Evolutionary conservation across 2,329 filamentous ascomycete genomes (phyloP), one percentile per base, ranked within the genome.

Genomic region (Nemania sp.): DNA sequence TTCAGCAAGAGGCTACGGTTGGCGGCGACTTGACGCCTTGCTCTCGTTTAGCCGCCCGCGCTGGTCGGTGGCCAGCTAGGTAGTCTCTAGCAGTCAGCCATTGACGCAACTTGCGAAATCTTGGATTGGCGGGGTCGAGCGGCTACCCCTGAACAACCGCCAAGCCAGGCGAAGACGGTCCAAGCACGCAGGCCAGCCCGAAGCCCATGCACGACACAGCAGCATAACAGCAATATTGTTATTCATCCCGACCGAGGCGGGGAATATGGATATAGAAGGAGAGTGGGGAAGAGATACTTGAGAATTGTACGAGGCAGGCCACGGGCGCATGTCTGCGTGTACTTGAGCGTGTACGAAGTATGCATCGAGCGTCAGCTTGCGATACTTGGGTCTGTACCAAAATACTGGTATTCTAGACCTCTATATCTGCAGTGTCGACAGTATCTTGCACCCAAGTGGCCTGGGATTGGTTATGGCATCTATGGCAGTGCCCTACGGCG

Each of bases 61-160:
- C 11, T 44, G 33, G 33, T 34, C 9, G n/a, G 28, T 14, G 28
- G 28, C 9, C n/a, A 3, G 28, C 8, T 31, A 11, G 22, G 28
- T 31, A 43, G 39, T 20, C 34, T 22, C 28, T 14, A 36, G 23
- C 49, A 45, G 31, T 24, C 48, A 46, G 46, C 46, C 54, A 57
- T 57, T 57, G 56, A 59, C 54, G 50, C 56, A 50, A 53, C 37
- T 43, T 30, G 30, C 22, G 17, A 44, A 49, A 57, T 53, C 44
- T 54, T 49, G 53, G 47, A 53, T 59, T 61, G 56, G 60, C 56
- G 58, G 60, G 60, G 58, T 61, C 52, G 42, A 59, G 52, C 57
- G 58, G 46, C 55, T 47, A 55, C 55, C 51, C 50, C 49, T 58
- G 54, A 56, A 41, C 23, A 26, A 42, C 54, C 14, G 41, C 28